phyloP scores from a whole-genome alignment of 2,329 filamentous ascomycete species.

The Fusarium armeniacum region DNA sequence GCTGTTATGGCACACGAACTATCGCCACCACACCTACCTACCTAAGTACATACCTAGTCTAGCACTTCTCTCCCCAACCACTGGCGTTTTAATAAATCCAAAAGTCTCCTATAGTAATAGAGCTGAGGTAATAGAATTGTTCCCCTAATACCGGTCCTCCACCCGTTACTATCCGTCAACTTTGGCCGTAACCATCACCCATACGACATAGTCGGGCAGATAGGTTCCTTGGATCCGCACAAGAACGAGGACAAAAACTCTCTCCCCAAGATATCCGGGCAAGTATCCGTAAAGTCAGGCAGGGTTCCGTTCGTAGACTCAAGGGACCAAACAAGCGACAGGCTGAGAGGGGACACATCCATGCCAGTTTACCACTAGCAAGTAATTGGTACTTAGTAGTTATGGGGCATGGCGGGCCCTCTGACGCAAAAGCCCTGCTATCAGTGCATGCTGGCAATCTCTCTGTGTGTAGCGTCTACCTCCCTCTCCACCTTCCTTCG shows the following conservation, averaged over 20 bases:
- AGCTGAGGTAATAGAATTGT: conserved; percentile 35
- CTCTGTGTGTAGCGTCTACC: conserved; percentile 34
- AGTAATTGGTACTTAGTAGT: conserved; percentile 28
- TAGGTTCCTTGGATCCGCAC: conserved; percentile 13
- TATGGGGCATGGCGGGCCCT: conserved; percentile 13
- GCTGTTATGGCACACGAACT: neutral
- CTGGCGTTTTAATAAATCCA: conserved; percentile 7
- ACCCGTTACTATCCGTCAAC: conserved; percentile 24
- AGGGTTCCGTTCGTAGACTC: conserved; percentile 29
- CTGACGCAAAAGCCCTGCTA: conserved; percentile 21
- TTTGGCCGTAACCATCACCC: conserved; percentile 13
- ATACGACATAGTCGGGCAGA: conserved; percentile 1
- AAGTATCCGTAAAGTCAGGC: neutral
- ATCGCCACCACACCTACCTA: conserved; percentile 27
- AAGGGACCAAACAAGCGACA: conserved; percentile 39
- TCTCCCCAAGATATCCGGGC: conserved; percentile 14
- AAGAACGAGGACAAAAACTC: conserved; percentile 19
- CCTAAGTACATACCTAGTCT: neutral
- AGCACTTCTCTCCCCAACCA: conserved; percentile 26
- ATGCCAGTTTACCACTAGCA: conserved; percentile 6
- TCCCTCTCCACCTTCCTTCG: conserved; percentile 22
- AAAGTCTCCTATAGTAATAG: conserved; percentile 21
- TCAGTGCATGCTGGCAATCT: conserved; percentile 25
- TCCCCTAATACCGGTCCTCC: conserved; percentile 30
- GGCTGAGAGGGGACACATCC: conserved; percentile 19